phyloP scores from a whole-genome alignment of 2,329 filamentous ascomycete species.

The Colletotrichum sp. region DNA sequence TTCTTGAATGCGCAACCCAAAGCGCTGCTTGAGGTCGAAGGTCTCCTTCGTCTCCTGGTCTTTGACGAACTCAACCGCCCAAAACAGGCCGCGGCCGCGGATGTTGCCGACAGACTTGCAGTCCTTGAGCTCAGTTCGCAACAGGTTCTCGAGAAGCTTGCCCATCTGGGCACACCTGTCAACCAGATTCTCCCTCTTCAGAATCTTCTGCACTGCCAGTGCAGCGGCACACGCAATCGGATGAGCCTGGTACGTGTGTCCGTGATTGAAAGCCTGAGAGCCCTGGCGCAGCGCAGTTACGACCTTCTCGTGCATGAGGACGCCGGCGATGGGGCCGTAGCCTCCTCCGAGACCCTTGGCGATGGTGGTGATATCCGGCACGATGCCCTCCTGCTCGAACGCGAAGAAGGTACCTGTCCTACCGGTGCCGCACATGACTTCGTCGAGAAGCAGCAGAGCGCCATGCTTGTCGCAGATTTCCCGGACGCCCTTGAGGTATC shows the following conservation, averaged over 20 bases:
- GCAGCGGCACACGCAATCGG: constrained; percentile 29
- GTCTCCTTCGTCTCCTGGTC: constrained; percentile 38
- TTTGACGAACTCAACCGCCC: constrained; percentile 51
- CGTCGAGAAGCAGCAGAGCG: constrained; percentile 59
- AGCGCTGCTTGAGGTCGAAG: constrained; percentile 31
- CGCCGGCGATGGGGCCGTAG: constrained; percentile 58
- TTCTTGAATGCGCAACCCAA: constrained; percentile 30
- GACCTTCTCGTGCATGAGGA: constrained; percentile 56
- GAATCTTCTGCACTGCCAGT: constrained; percentile 33
- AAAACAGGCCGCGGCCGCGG: constrained; percentile 48
- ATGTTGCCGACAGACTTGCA: constrained; percentile 43
- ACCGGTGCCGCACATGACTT: constrained; percentile 73
- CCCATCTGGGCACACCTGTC: constrained; percentile 35
- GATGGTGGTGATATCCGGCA: constrained; percentile 62
- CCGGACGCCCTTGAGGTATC: constrained; percentile 60
- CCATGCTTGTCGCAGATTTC: constrained; percentile 59
- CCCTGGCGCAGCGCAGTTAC: constrained; percentile 51
- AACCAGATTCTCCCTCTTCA: constrained; percentile 36
- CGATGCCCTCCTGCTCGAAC: constrained; percentile 59
- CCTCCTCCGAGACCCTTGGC: constrained; percentile 65
- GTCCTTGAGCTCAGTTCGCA: constrained; percentile 28
- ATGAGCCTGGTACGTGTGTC: constrained; percentile 30
- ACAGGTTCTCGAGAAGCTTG: constrained; percentile 26
- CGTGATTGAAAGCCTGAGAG: constrained; percentile 35
- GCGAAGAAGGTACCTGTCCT: constrained; percentile 65